phyloP scores from a whole-genome alignment of 495 filamentous ascomycete genomes.

The Aspergillus ostianus region DNA sequence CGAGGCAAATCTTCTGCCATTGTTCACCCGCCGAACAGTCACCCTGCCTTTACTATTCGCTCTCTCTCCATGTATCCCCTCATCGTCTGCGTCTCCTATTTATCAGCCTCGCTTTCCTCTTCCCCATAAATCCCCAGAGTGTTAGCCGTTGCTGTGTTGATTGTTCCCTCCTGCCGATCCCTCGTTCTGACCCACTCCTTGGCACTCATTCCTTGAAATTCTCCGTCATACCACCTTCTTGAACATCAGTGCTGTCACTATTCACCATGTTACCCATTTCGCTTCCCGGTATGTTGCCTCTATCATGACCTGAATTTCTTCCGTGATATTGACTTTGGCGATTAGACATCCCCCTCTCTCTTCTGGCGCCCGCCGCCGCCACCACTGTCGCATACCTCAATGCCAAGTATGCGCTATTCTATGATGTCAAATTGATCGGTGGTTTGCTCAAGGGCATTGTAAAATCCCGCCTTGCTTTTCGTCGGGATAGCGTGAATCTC shows the following conservation, averaged over 20 bases:
- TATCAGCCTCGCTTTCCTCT: neutral
- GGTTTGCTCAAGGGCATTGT: constrained; percentile 44
- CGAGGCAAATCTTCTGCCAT: constrained; percentile 11
- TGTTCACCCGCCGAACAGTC: too few species aligned
- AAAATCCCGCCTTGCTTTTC: constrained; percentile 42
- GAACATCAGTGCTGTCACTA: neutral
- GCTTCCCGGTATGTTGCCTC: constrained; percentile 16
- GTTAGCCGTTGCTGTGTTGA: too few species aligned
- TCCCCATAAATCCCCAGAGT: neutral
- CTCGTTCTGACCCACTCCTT: neutral
- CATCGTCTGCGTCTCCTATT: neutral
- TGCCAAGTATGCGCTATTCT: constrained; percentile 62
- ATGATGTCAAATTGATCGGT: constrained; percentile 61
- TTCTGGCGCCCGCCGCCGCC: constrained; percentile 64
- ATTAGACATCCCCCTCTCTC: constrained; percentile 40
- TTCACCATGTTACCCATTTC: constrained; percentile 1
- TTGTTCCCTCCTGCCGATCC: neutral
- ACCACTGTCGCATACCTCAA: constrained; percentile 79
- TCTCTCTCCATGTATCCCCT: neutral
- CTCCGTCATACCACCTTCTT: neutral
- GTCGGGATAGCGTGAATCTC: constrained; percentile 61
- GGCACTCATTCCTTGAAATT: neutral
- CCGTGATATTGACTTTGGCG: neutral
- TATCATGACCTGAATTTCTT: neutral
- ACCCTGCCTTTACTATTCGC: neutral